These are phyloP conservation scores for Isabelozyma pseudorhagii DNA, from an alignment of 805 yeast species.

Conservation along the genomic window DNA sequence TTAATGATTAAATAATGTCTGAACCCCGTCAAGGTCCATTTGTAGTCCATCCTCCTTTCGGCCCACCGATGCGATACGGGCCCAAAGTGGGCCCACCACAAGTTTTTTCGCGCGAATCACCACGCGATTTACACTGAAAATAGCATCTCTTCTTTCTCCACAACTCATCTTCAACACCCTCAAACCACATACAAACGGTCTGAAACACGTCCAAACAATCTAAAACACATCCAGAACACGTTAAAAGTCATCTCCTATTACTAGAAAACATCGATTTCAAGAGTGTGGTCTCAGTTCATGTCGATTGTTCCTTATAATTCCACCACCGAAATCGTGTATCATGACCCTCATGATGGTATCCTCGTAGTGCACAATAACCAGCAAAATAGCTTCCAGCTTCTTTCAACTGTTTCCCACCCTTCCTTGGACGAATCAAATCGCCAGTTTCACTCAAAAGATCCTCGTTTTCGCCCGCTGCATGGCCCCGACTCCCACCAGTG, in stretches of 20 bases:
- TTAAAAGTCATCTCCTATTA: background rate
- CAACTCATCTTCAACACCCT: too few relatives aligned
- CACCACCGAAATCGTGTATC: constrained; percentile 28
- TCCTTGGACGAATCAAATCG: background rate
- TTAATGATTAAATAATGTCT: background rate
- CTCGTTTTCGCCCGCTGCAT: background rate
- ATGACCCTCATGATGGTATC: constrained; percentile 32
- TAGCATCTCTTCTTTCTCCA: too few relatives aligned
- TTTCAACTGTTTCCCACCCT: constrained; percentile 9
- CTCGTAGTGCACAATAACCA: constrained; percentile 32
- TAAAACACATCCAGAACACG: too few relatives aligned
- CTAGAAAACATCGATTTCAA: background rate
- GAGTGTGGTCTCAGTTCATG: constrained; percentile 14
- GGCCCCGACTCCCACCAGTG: constrained; percentile 10
- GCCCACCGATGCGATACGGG: background rate
- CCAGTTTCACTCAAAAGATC: background rate
- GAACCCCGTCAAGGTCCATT: background rate
- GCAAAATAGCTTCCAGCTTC: constrained; percentile 25
- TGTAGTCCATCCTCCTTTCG: background rate
- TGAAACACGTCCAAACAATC: too few relatives aligned
- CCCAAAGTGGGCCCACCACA: too few relatives aligned
- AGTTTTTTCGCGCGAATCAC: too few relatives aligned
- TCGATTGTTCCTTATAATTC: constrained; percentile 37
- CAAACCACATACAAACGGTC: too few relatives aligned
- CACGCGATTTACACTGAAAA: too few relatives aligned